Conservation (phyloP, 179 eudicot genomes). For the Beta corolliflora region DNA sequence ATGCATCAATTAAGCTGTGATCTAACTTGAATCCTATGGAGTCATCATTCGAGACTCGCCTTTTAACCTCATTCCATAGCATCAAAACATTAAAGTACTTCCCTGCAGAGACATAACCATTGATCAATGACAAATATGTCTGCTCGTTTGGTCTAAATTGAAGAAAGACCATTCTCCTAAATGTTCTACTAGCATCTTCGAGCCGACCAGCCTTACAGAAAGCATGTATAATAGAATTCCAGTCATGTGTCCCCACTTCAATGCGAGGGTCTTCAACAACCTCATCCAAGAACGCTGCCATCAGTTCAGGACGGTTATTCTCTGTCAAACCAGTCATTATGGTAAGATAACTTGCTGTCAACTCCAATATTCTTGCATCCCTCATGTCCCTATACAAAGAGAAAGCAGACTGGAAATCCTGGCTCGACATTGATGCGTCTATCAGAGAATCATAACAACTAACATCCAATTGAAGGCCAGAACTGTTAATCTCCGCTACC, state of each 20-base stretch:
- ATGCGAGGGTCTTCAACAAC: slow-evolving; percentile 84
- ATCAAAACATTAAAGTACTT: slow-evolving; percentile 77
- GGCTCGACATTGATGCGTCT: slow-evolving; percentile 83
- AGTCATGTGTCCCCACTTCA: slow-evolving; percentile 89
- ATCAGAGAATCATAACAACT: slow-evolving; percentile 68
- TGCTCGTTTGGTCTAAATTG: slow-evolving; percentile 82
- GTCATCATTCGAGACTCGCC: slow-evolving; percentile 48
- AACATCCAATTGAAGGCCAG: slow-evolving; percentile 64
- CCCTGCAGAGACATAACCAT: slow-evolving; percentile 62
- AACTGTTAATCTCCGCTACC: slow-evolving; percentile 61
- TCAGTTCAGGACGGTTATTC: slow-evolving; percentile 86
- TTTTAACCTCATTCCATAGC: slow-evolving; percentile 92
- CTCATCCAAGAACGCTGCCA: slow-evolving; percentile 96
- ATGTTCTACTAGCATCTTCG: slow-evolving; percentile 90
- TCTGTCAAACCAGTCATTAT: slow-evolving; percentile 96
- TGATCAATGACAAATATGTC: slow-evolving; percentile 83
- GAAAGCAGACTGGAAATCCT: slow-evolving; percentile 95
- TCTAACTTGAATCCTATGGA: slow-evolving; percentile 53
- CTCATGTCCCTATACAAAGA: slow-evolving; percentile 91
- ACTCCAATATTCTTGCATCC: slow-evolving; percentile 62
- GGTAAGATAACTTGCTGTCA: slow-evolving; percentile 80
- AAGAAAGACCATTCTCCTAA: slow-evolving; percentile 81
- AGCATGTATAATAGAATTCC: slow-evolving; percentile 95
- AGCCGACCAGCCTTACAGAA: slow-evolving; percentile 88
- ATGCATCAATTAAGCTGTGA: slow-evolving; percentile 76